Evolutionary conservation across 257 asterid genomes (phyloP).

Genomic region (Nicotiana noctiflora): DNA sequence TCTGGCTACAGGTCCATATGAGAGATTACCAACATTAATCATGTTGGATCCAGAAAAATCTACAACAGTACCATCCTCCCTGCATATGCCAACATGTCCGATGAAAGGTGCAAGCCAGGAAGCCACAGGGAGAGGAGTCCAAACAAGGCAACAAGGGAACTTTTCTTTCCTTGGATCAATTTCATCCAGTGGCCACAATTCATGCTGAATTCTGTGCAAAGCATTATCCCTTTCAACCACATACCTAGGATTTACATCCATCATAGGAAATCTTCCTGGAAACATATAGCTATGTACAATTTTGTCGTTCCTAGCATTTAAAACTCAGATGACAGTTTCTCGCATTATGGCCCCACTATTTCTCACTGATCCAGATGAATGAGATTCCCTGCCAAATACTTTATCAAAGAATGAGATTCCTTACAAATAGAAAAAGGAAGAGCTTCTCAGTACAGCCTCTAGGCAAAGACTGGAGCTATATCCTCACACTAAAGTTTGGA

Average conservation of each 20-base stretch:
- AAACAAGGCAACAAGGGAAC: conserved; percentile 85
- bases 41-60: conserved; percentile 79
- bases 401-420: neutral
- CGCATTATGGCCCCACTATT: neutral
- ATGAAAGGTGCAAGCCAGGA: conserved; percentile 97
- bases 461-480: neutral
- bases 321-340: neutral
- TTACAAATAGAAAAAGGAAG: neutral
- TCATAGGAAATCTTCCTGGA: conserved; percentile 26
- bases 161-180: conserved; percentile 57
- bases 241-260: conserved; percentile 42
- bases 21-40: conserved; percentile 45
- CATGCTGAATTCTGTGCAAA: conserved; percentile 28
- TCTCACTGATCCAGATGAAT: neutral
- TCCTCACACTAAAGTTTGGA: neutral
- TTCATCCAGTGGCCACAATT: conserved; percentile 65
- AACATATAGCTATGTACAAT: conserved; percentile 22
- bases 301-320: conserved; percentile 9
- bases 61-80: conserved; percentile 64
- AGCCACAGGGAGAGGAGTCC: conserved; percentile 89
- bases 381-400: neutral
- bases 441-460: neutral
- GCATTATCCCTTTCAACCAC: conserved; percentile 18
- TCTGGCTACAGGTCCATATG: conserved; percentile 71
- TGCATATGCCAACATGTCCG: conserved; percentile 86